Evolutionary conservation across 768 basidiomycete genomes (phyloP).

Genomic region (Dentipellis sp.): DNA sequence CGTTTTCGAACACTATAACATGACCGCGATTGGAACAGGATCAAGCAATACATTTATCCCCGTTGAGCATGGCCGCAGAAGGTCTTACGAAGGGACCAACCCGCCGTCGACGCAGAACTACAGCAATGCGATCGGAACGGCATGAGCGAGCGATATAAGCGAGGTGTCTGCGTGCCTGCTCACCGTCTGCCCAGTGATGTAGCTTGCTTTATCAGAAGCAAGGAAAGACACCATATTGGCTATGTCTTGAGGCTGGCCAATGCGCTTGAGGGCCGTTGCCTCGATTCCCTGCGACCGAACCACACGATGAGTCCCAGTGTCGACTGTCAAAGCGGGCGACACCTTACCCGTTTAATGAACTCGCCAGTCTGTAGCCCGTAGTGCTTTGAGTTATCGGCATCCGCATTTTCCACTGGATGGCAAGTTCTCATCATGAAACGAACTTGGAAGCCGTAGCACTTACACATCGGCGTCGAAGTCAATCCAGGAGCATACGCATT

Average conservation of each 20-base stretch:
- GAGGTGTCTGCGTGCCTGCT: neutral
- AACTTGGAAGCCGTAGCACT: neutral
- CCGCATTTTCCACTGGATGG: no score
- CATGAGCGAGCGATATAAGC: no score
- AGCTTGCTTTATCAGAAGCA: neutral
- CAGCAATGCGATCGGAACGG: neutral
- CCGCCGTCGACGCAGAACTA: no score
- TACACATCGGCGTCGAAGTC: constrained; percentile 14
- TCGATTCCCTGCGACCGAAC: neutral
- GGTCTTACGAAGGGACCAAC: no score
- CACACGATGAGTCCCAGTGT: neutral
- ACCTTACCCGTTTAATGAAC: no score
- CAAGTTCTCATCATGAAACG: no score
- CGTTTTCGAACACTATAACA: no score
- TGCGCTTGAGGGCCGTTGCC: neutral
- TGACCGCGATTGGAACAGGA: no score
- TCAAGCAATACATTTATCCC: no score
- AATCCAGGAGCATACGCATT: constrained; percentile 17
- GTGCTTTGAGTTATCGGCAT: no score
- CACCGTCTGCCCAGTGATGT: neutral
- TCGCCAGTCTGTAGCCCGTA: no score
- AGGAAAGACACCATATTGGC: neutral
- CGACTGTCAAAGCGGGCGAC: neutral
- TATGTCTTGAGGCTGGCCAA: neutral
- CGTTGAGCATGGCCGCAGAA: no score